phyloP scores from a whole-genome alignment of 805 yeast genomes.

The Metschnikowia shivogae region DNA sequence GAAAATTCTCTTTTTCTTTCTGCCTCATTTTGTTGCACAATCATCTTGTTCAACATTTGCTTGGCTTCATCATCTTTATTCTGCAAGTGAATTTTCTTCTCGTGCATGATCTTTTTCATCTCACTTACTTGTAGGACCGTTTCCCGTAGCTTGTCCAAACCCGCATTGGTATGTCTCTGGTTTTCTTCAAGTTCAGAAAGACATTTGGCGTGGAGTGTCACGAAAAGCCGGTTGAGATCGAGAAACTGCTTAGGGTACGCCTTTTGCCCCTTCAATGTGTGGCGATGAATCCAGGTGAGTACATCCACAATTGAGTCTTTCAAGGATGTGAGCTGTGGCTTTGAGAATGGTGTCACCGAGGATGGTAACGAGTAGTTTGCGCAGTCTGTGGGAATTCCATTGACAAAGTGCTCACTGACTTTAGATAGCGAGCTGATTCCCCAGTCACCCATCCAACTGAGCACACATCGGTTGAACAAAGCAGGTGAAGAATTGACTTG shows the following conservation, averaged over 20 bases:
- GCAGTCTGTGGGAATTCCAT: constrained; percentile 50
- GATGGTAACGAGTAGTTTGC: constrained; percentile 38
- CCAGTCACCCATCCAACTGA: constrained; percentile 91
- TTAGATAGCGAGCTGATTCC: constrained; percentile 43
- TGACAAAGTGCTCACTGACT: constrained; percentile 44
- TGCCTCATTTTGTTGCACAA: constrained; percentile 84
- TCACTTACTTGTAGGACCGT: constrained; percentile 69
- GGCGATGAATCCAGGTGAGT: constrained; percentile 45
- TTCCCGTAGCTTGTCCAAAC: constrained; percentile 71
- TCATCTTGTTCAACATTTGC: constrained; percentile 67
- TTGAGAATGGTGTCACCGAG: constrained; percentile 11
- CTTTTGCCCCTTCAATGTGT: constrained; percentile 13
- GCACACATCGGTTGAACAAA: constrained; percentile 79
- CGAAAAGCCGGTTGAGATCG: constrained; percentile 45
- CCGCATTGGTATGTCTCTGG: constrained; percentile 69
- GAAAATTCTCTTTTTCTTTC: constrained; percentile 88
- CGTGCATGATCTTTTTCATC: constrained; percentile 50
- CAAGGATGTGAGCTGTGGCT: constrained; percentile 20
- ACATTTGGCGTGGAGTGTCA: constrained; percentile 36
- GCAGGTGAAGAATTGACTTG: constrained; percentile 78
- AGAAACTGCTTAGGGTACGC: constrained; percentile 56
- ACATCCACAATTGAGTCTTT: constrained; percentile 47
- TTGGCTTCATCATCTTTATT: constrained; percentile 67
- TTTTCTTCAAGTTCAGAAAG: constrained; percentile 52
- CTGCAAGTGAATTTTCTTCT: constrained; percentile 47